Conservation (phyloP, 2,329 filamentous ascomycete species). For the Aspergillus terreus region DNA sequence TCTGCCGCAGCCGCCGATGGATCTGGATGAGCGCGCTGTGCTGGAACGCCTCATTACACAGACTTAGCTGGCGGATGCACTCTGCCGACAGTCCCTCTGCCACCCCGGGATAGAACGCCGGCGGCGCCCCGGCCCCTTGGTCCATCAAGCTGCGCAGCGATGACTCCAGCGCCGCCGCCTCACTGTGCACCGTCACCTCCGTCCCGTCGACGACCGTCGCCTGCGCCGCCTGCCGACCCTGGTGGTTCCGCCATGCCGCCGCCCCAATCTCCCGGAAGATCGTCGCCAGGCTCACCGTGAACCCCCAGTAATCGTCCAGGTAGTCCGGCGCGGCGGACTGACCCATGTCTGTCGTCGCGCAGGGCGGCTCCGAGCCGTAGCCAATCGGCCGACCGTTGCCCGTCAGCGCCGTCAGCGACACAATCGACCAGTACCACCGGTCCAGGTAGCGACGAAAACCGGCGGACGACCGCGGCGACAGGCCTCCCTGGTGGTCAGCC, state of each 20-base stretch:
- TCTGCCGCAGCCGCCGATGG: slow-evolving; percentile 34
- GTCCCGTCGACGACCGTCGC: slow-evolving; percentile 17
- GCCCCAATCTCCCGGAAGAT: slow-evolving; percentile 39
- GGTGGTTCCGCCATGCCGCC: slow-evolving; percentile 30
- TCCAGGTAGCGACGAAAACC: slow-evolving; percentile 37
- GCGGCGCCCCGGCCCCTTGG: slow-evolving; percentile 24
- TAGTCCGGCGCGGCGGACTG: slow-evolving; percentile 27
- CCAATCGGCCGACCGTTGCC: slow-evolving; percentile 36
- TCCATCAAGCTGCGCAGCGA: slow-evolving; percentile 34
- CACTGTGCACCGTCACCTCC: slow-evolving; percentile 20
- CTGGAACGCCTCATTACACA: slow-evolving; percentile 43
- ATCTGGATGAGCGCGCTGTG: slow-evolving; percentile 44
- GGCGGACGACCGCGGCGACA: slow-evolving; percentile 23
- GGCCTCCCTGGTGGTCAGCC: slow-evolving; percentile 15
- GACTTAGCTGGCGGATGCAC: slow-evolving; percentile 32
- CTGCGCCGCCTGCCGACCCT: slow-evolving; percentile 14
- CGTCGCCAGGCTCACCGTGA: slow-evolving; percentile 36
- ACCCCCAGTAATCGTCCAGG: slow-evolving; percentile 43
- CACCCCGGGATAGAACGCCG: slow-evolving; percentile 35
- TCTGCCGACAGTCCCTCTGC: slow-evolving; percentile 29
- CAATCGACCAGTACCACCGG: slow-evolving; percentile 41
- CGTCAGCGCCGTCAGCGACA: slow-evolving; percentile 40
- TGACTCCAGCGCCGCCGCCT: slow-evolving; percentile 31
- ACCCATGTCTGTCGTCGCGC: slow-evolving; percentile 9
- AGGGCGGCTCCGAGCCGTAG: slow-evolving; percentile 16